Evolutionary conservation across 495 filamentous ascomycete genomes (phyloP).

Genomic region (Niebla homalea): DNA sequence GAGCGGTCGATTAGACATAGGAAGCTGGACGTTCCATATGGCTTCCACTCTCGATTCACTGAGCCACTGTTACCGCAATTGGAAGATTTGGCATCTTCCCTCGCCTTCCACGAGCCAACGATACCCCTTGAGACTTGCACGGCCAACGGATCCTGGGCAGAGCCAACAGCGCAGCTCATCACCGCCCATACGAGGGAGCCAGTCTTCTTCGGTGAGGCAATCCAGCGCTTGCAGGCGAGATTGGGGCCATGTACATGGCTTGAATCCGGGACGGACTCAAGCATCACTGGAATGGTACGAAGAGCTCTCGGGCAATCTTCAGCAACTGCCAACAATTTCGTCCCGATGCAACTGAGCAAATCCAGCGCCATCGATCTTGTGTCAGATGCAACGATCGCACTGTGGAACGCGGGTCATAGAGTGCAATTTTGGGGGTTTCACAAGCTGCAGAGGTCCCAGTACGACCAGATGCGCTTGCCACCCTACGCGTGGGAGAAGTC

Average conservation of each 20-base stretch:
- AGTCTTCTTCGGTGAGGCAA: conserved; percentile 30
- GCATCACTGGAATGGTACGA: conserved; percentile 21
- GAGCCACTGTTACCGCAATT: conserved; percentile 26
- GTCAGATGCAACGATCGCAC: conserved; percentile 16
- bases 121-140: conserved; percentile 24
- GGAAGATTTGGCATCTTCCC: conserved; percentile 13
- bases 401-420: conserved; percentile 19
- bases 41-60: conserved; percentile 34
- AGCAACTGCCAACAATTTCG: not conserved
- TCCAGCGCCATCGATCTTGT: conserved; percentile 3
- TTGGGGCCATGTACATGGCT: conserved; percentile 22
- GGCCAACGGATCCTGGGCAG: conserved; percentile 1
- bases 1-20: conserved; percentile 17
- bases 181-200: conserved; percentile 25
- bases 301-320: conserved; percentile 13
- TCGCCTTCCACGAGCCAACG: conserved; percentile 18
- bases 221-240: conserved; percentile 20
- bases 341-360: conserved; percentile 9
- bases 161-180: conserved; percentile 9
- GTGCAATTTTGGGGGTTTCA: conserved; percentile 27
- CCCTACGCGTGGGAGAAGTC: conserved; percentile 27
- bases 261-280: conserved; percentile 27
- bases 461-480: conserved; percentile 18
- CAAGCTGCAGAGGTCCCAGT: not conserved
- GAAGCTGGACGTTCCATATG: conserved; percentile 32